Base-by-base conservation (phyloP, 2,329 filamentous ascomycete genomes). In the Talaromyces sp. region DNA sequence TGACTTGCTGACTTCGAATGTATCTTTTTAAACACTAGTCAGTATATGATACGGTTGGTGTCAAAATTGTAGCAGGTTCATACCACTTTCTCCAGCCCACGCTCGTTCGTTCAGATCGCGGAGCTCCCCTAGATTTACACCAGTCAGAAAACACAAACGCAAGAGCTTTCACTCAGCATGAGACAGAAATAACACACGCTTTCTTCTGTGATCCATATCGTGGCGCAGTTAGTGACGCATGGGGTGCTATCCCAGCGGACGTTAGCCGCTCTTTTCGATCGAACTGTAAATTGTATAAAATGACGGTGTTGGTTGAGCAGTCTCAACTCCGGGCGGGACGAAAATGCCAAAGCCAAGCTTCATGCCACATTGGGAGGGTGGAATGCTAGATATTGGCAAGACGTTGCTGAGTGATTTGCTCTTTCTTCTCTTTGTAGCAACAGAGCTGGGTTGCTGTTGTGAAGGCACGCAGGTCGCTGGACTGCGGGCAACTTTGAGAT, bases 71-170 rank as follows among this genome's bases (percentile, higher is more conserved):
- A 9, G 13, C 13, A 16, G 24, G 7, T 9, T 27, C 75, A 69
- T 80, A 97, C 94, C 91, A 83, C 86, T 88, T 73, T 97, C 92
- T 74, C 92, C 93, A 76, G 90, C 85, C 95, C 95, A 99, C 68
- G 90, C 91, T 80, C 87, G 87, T 75, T 88, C 85, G 78, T 99
- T 99, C 74, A 96, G 83, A 81, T 90, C 87, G 83, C 93, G 91
- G 81, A 98, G 85, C 83, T 97, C 91, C 82, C 92, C 93, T 97
- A 75, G 50, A 70, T 63, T 60, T 24, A 59, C 48, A 27, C 35
- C 13, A 22, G 62, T 64, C 50, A 60, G 57, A 48, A 33, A 60
- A 8, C 9, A 35, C 19, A 50, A 31, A 31, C 22, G 5, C 24
- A 24, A 5, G 0, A 61, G 19, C 22, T 37, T 52, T 14, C 59